Percentiles rank a stretch among this genome's conserved stretches.
Conservation (phyloP, 2,329 filamentous ascomycete species). For the Chaetomiaceae sp. region DNA sequence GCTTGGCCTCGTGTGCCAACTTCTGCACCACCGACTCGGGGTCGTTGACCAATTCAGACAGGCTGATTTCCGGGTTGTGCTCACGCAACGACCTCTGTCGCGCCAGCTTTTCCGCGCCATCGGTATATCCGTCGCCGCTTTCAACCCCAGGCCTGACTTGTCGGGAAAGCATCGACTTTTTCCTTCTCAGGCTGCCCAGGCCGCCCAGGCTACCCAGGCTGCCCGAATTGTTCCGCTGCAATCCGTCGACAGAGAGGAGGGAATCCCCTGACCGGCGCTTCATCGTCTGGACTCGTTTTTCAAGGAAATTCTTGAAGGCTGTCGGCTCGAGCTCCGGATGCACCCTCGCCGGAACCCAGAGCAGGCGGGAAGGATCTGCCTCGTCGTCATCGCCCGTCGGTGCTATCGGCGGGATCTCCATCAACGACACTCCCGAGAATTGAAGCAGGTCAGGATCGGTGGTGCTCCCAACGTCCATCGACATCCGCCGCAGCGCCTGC, state of each 20-base stretch:
- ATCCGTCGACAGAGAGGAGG: conserved; percentile 54
- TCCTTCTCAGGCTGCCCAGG: conserved; percentile 64
- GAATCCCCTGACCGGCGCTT: conserved; percentile 75
- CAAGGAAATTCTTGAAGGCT: conserved; percentile 94
- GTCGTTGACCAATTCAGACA: conserved; percentile 81
- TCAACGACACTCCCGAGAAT: conserved; percentile 58
- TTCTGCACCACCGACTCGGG: conserved; percentile 66
- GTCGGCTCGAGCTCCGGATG: conserved; percentile 93
- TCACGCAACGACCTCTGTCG: conserved; percentile 62
- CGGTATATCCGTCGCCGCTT: conserved; percentile 62
- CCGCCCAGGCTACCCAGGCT: no score
- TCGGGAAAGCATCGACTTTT: conserved; percentile 92
- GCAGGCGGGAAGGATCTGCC: conserved; percentile 78
- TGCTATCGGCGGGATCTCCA: conserved; percentile 67
- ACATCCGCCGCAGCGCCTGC: conserved; percentile 85
- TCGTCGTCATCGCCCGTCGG: conserved; percentile 73
- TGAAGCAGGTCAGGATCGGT: conserved; percentile 72
- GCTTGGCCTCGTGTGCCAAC: conserved; percentile 54
- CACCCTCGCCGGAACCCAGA: conserved; percentile 93
- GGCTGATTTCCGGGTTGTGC: conserved; percentile 56
- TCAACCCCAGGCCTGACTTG: conserved; percentile 74
- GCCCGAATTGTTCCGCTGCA: conserved; percentile 49
- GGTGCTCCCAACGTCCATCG: conserved; percentile 80
- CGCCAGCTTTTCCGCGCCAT: conserved; percentile 77
- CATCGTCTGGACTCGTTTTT: conserved; percentile 87